Evolutionary conservation across 495 filamentous ascomycete species (phyloP), one percentile per base, ranked within the genome.

Genomic region (Polyplosphaeria fusca): DNA sequence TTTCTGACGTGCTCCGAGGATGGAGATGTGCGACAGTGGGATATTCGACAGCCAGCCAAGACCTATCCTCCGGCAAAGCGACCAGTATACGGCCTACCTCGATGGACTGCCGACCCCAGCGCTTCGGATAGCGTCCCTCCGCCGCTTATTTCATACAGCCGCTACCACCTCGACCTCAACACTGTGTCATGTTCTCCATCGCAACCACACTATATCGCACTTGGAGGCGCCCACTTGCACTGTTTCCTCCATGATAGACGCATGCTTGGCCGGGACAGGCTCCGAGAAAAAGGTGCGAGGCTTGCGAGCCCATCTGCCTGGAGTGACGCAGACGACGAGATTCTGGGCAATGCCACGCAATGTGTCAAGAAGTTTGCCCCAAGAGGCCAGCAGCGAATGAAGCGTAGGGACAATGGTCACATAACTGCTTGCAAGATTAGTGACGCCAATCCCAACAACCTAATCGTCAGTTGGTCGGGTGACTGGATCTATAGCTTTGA

Each of bases 381-480:
- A 1, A 73, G 79, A 25, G 82, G 83, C 1, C 78, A 77, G 58
- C 59, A 67, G 58, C 74, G 70, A 39, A 79, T 85, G 79, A 71
- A 68, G 28, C 64, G 73, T 30, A 73, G 70, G 9, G 77, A 81
- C 35, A 80, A 80, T 51, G 79, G 83, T 28, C 86, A 89, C 56
- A 88, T 89, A 65, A 89, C 86, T 0, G 84, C 85, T 7, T 87
- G 84, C 69, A 89, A 88, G 68, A 89, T 89, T 55, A 88, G 86
- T 41, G 85, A 89, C 71, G 83, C 82, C 11, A 81, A 87, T 51
- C 86, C 86, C 2, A 83, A 88, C 52, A 85, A 89, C 54, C 77
- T 89, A 64, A 73, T 89, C 3, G 86, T 81, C 23, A 88, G 85
- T 63, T 89, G 86, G 86, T 87, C 84, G 30, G 86, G 85, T 13